These are phyloP conservation scores for Nakaseomyces uthaithaninus DNA, from an alignment of 1,139 yeast genomes.

Conservation along the genomic window DNA sequence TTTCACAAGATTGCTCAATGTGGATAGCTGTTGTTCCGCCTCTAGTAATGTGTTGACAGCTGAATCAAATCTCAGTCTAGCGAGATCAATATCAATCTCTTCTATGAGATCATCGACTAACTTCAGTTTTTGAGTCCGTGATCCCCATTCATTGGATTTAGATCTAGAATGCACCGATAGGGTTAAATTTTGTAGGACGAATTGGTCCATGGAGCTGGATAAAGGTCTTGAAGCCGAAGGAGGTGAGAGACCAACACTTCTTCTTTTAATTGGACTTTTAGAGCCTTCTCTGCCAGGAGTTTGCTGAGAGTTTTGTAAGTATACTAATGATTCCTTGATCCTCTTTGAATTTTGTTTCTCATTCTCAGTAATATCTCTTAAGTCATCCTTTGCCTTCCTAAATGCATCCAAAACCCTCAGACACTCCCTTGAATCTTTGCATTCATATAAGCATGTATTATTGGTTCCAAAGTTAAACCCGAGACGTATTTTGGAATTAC, in stretches of 20 bases:
- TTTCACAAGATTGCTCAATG: constrained; percentile 10
- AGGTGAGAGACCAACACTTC: constrained; percentile 17
- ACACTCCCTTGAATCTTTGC: constrained; percentile 56
- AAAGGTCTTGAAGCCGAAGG: constrained; percentile 3
- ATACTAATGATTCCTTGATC: constrained; percentile 39
- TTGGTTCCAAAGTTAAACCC: constrained; percentile 24
- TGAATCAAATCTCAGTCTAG: constrained; percentile 23
- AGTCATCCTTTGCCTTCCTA: constrained; percentile 57
- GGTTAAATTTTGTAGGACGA: constrained; percentile 22
- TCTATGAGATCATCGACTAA: constrained; percentile 25
- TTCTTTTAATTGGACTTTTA: constrained; percentile 27
- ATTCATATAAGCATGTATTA: constrained; percentile 34
- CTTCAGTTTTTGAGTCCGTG: constrained; percentile 18
- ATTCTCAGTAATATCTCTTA: constrained; percentile 38
- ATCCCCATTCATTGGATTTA: constrained; percentile 17
- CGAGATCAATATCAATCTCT: constrained; percentile 27
- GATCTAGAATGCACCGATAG: constrained; percentile 27
- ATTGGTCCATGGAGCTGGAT: constrained; percentile 20
- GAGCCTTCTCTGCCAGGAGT: constrained; percentile 27
- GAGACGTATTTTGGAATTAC: constrained; percentile 21
- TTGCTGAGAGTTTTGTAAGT: constrained; percentile 34
- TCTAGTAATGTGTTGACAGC: constrained; percentile 23
- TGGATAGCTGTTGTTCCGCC: constrained; percentile 18
- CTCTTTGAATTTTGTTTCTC: constrained; percentile 40
- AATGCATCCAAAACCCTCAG: constrained; percentile 50